These are phyloP conservation scores for Ricinus communis DNA, from an alignment of 345 rosid genomes.

Conservation along the genomic window DNA sequence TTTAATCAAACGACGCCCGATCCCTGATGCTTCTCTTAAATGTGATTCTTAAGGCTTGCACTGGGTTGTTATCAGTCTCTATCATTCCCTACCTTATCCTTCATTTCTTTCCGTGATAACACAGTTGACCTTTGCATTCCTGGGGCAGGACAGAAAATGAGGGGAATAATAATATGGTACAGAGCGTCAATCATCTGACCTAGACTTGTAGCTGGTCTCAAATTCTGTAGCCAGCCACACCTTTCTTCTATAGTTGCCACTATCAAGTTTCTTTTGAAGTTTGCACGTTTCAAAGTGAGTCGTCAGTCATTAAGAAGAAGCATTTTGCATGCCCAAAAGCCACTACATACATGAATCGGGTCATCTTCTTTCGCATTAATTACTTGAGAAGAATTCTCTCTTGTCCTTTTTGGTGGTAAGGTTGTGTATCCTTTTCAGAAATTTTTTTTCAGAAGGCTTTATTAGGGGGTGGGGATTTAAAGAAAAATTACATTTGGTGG, in stretches of 20 bases:
- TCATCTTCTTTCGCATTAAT: too few species aligned
- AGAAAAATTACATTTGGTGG: too few species aligned
- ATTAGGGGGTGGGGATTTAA: too few species aligned
- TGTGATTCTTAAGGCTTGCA: background rate
- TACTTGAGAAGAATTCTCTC: too few species aligned
- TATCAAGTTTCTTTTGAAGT: slow-evolving; percentile 2
- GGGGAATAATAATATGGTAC: background rate
- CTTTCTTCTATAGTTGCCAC: background rate
- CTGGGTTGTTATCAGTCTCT: background rate
- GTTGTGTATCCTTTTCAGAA: too few species aligned
- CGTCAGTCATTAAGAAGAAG: background rate
- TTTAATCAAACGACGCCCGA: background rate
- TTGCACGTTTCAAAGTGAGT: background rate
- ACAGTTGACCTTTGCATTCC: too few species aligned
- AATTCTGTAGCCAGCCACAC: background rate
- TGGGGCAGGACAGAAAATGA: slow-evolving; percentile 1
- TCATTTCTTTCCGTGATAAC: too few species aligned
- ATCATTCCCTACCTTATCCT: background rate
- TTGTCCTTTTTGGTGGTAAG: too few species aligned
- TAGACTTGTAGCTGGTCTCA: background rate
- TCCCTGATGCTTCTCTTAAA: background rate
- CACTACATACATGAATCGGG: too few species aligned
- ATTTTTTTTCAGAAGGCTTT: too few species aligned
- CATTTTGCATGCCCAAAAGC: background rate
- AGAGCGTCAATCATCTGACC: background rate